Conservation (phyloP, 192 early-diverging fungal genomes). For the Coemansia sp. region DNA sequence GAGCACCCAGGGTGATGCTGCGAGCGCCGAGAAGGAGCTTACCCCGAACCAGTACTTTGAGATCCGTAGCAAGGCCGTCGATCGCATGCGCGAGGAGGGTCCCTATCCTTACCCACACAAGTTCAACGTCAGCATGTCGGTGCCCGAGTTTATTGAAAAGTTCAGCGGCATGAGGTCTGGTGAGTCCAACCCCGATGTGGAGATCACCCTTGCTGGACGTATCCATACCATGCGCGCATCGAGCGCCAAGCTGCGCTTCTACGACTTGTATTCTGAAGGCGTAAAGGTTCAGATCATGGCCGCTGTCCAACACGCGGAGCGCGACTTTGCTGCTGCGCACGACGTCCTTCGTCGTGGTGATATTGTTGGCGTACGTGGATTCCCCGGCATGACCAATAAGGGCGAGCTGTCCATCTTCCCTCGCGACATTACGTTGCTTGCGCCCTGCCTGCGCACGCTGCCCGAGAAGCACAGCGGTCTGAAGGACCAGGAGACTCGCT, state of each 20-base stretch:
- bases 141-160: conserved; percentile 87
- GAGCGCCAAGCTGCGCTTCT: conserved; percentile 91
- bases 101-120: conserved; percentile 98
- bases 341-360: conserved; percentile 89
- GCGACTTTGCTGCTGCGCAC: conserved; percentile 78
- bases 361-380: conserved; percentile 90
- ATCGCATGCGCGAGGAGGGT: conserved; percentile 76
- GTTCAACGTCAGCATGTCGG: conserved; percentile 85
- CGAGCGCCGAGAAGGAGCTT: conserved; percentile 78
- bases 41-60: conserved; percentile 98
- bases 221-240: conserved; percentile 95
- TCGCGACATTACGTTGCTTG: conserved; percentile 78
- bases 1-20: conserved; percentile 55
- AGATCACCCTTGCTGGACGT: conserved; percentile 84
- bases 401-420: conserved; percentile 97
- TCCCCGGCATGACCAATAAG: conserved; percentile 87
- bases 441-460: conserved; percentile 94
- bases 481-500: conserved; percentile 95
- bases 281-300: conserved; percentile 96
- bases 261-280: conserved; percentile 92
- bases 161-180: conserved; percentile 68
- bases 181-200: conserved; percentile 62
- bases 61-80: conserved; percentile 83
- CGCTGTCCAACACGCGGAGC: conserved; percentile 63
- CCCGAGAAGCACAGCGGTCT: conserved; percentile 95